Percentiles rank a stretch among this genome's conserved stretches.
These are phyloP conservation scores for Candida arabinofermentans DNA, from an alignment of 805 yeast genomes.

Conservation along the genomic window DNA sequence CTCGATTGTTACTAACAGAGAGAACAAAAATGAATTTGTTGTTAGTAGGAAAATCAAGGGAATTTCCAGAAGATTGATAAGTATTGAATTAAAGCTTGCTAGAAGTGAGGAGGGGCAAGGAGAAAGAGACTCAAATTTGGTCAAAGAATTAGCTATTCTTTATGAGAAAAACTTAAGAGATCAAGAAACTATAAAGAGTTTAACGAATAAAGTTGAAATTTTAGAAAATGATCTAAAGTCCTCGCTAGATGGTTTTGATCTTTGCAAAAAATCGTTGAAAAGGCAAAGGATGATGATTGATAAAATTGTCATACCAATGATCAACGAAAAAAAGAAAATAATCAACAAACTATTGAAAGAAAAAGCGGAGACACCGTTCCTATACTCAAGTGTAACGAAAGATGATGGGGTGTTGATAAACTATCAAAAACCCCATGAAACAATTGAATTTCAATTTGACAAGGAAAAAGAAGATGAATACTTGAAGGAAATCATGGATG, in stretches of 20 bases:
- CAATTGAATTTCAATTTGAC: constrained; percentile 15
- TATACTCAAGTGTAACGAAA: background rate
- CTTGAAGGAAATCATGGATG: constrained; percentile 11
- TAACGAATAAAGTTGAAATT: constrained; percentile 4
- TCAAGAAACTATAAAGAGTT: constrained; percentile 4
- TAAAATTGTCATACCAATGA: constrained; percentile 14
- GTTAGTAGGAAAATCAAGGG: constrained; percentile 3
- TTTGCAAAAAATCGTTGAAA: background rate
- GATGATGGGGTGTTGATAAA: constrained; percentile 2
- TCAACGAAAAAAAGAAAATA: constrained; percentile 15
- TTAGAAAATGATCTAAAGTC: constrained; percentile 1
- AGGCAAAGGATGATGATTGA: constrained; percentile 4
- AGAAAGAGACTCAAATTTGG: constrained; percentile 1
- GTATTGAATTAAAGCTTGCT: constrained; percentile 4
- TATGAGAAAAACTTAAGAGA: constrained; percentile 12
- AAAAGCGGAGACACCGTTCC: background rate
- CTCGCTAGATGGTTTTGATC: background rate
- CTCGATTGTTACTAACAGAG: background rate
- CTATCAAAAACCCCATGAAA: constrained; percentile 14
- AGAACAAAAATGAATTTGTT: background rate
- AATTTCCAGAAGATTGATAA: constrained; percentile 12
- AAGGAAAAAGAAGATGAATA: constrained; percentile 9
- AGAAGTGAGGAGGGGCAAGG: constrained; percentile 3
- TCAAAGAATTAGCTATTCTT: constrained; percentile 9
- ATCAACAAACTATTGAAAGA: constrained; percentile 6